Evolutionary conservation across 768 basidiomycete species (phyloP), one percentile per base, ranked within the genome.

Genomic region (Tricholoma saponaceum): DNA sequence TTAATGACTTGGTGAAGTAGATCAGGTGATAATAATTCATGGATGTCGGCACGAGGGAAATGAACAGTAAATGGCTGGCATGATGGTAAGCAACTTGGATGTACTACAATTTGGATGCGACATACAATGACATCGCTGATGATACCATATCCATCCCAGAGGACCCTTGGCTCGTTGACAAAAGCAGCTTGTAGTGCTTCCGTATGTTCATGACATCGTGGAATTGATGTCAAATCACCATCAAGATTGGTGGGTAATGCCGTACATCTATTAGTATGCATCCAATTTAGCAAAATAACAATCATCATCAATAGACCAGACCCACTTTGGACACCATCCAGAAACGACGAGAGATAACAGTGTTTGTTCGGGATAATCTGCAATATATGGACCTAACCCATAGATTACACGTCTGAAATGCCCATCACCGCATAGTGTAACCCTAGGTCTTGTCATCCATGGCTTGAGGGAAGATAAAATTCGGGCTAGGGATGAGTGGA

Each of bases 1-100:
- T 74, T 74, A 59, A 76, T 59, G 13, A 74, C 12, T 52, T 73
- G 69, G 55, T 74, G 71, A 0, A 72, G 60, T 3, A 71, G 60
- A 53, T 72, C 66, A 1, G 68, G 62, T 0, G 68, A 28, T 0
- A 72, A 41, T 16, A 71, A 57, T 44, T 72, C 66, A 54, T 71
- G 62, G 9, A 73, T 72, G 18, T 72, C 63, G 0, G 71, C 52
- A 0, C 55, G 20, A 33, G 59, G 55, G 52, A 63, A 63, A 4
- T 52, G 33, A 3, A 43, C 33, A 7, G 60, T 61, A 22, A 64
- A 64, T 3, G 58, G 58, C 62, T 64, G 22, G 1, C 23, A 41
- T 10, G 10, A 44, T 33, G 32, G 2, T 25, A 32, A 13, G 6
- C 30, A 14, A 12, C 47, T 28, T 28, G 28, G 1, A 50, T 14